Conservation (phyloP, 2,329 filamentous ascomycete genomes). For the Aspergillus ochraceus region DNA sequence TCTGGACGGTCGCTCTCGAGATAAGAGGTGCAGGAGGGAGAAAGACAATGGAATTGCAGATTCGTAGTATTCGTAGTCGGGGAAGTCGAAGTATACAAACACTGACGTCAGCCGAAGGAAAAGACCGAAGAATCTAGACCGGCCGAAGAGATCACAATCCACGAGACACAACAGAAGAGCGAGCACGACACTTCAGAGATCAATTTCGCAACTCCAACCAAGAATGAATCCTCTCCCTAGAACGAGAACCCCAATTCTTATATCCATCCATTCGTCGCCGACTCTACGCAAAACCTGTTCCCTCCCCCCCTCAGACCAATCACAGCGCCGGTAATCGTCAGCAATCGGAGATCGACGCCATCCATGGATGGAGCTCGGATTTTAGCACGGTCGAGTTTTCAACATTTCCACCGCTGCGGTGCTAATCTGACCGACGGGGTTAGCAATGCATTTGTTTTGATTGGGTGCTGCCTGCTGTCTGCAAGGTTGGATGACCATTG, state of each 20-base stretch:
- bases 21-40: background rate
- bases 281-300: background rate
- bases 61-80: background rate
- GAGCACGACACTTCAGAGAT: no score
- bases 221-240: no score
- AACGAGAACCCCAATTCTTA: background rate
- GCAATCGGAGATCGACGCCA: background rate
- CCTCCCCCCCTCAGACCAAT: slow-evolving; percentile 5
- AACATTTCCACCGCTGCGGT: no score
- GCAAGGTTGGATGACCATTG: background rate
- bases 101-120: slow-evolving; percentile 10
- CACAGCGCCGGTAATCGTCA: slow-evolving; percentile 10
- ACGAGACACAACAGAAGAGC: no score
- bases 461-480: background rate
- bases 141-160: no score
- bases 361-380: no score
- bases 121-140: slow-evolving; percentile 3
- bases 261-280: background rate
- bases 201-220: no score
- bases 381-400: no score
- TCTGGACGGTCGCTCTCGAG: background rate
- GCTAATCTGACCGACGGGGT: background rate
- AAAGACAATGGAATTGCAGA: no score
- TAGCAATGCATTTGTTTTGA: background rate
- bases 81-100: slow-evolving; percentile 1